phyloP scores from a whole-genome alignment of 495 filamentous ascomycete species.

The Penicilliopsis zonata region DNA sequence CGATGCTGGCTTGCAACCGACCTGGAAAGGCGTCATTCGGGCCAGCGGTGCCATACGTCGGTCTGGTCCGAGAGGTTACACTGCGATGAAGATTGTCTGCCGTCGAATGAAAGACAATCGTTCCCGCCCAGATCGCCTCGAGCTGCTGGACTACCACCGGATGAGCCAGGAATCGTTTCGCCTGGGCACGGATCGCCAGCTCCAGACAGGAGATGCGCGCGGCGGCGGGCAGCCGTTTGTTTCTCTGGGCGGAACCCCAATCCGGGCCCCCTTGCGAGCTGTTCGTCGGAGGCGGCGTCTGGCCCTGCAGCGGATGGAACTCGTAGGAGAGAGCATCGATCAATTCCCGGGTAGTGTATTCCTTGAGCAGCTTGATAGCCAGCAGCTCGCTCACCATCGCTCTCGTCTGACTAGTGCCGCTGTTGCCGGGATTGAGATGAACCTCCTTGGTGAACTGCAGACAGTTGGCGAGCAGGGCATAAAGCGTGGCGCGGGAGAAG shows the following conservation, averaged over 20 bases:
- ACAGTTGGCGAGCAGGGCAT: constrained; percentile 84
- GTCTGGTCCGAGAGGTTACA: constrained; percentile 13
- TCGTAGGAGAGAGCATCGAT: constrained; percentile 89
- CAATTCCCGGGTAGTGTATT: constrained; percentile 77
- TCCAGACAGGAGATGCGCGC: constrained; percentile 81
- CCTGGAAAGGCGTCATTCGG: background rate
- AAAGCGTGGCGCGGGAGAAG: constrained; percentile 75
- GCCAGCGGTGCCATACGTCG: constrained; percentile 21
- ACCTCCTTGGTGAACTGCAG: constrained; percentile 85
- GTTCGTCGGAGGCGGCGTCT: constrained; percentile 29
- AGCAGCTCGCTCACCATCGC: constrained; percentile 83
- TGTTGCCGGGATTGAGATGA: constrained; percentile 66
- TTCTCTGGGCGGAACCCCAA: constrained; percentile 18
- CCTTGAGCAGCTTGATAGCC: constrained; percentile 80
- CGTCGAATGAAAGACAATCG: constrained; percentile 79
- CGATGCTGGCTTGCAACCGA: too few species aligned
- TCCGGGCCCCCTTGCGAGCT: constrained; percentile 14
- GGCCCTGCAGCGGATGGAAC: constrained; percentile 81
- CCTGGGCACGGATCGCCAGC: constrained; percentile 77
- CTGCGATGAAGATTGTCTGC: constrained; percentile 74
- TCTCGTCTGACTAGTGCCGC: constrained; percentile 67
- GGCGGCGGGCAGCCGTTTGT: constrained; percentile 33
- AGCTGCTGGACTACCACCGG: constrained; percentile 84
- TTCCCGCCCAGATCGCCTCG: constrained; percentile 91
- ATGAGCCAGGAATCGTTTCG: constrained; percentile 82